Percentiles rank a stretch among this genome's conserved stretches.
These are phyloP conservation scores for Cladobotryum mycophilum DNA, from an alignment of 2,329 filamentous ascomycete genomes.

Conservation along the genomic window DNA sequence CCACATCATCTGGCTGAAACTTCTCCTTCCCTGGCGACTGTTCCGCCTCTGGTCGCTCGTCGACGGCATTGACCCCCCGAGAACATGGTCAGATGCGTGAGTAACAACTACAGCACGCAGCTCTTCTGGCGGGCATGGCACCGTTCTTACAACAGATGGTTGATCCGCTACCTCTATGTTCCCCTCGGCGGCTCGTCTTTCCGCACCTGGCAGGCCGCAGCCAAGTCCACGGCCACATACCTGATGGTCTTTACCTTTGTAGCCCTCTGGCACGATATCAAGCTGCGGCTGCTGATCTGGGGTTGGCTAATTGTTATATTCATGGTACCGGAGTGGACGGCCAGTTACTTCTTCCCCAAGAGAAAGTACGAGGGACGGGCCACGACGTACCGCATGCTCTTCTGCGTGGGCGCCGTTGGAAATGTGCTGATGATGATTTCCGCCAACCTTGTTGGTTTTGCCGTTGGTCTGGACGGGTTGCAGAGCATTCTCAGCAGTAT, in stretches of 20 bases:
- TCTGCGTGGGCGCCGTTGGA: slow-evolving; percentile 69
- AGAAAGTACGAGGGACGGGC: slow-evolving; percentile 64
- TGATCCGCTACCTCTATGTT: slow-evolving; percentile 88
- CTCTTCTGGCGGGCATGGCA: slow-evolving; percentile 98
- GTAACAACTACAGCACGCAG: slow-evolving; percentile 84
- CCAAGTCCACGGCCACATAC: slow-evolving; percentile 65
- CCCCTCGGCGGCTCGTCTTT: slow-evolving; percentile 71
- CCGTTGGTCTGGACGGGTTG: slow-evolving; percentile 82
- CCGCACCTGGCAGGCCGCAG: slow-evolving; percentile 38
- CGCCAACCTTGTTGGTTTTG: slow-evolving; percentile 92
- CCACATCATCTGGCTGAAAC: slow-evolving; percentile 95
- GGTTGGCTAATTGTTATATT: slow-evolving; percentile 95
- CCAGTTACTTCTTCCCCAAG: slow-evolving; percentile 63
- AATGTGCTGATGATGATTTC: slow-evolving; percentile 95
- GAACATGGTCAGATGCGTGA: slow-evolving; percentile 97
- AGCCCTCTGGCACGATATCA: slow-evolving; percentile 95
- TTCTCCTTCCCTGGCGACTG: slow-evolving; percentile 94
- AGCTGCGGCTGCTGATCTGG: slow-evolving; percentile 85
- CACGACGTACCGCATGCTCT: slow-evolving; percentile 71
- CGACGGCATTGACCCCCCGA: slow-evolving; percentile 94
- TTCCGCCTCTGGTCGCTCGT: slow-evolving; percentile 94
- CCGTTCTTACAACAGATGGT: slow-evolving; percentile 89
- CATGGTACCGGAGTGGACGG: slow-evolving; percentile 80
- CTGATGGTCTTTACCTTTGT: slow-evolving; percentile 91
- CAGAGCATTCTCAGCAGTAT: slow-evolving; percentile 70